Evolutionary conservation across 257 asterid species (phyloP).

Genomic region (Handroanthus guayacan): DNA sequence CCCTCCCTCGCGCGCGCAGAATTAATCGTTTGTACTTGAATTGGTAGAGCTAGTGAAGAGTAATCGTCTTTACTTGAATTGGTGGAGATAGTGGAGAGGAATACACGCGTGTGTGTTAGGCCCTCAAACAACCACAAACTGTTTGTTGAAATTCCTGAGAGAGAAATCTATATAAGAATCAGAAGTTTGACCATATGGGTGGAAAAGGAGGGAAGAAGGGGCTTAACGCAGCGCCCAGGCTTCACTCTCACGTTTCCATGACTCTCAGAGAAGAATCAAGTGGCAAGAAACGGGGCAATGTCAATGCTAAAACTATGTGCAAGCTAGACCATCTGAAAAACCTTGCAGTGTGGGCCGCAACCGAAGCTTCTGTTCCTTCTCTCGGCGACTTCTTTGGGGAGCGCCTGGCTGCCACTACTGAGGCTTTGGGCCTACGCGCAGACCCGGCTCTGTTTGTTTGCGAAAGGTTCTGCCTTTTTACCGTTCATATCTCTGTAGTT

Average conservation of each 20-base stretch:
- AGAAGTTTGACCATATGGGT: conserved; percentile 25
- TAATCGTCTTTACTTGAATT: background rate
- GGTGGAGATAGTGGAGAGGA: background rate
- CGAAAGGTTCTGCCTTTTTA: conserved; percentile 57
- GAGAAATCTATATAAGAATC: conserved; percentile 22
- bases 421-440: conserved; percentile 58
- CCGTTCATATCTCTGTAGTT: conserved; percentile 4
- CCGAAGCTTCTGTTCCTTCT: conserved; percentile 55
- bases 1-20: too few species aligned
- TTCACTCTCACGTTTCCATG: conserved; percentile 40
- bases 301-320: conserved; percentile 64
- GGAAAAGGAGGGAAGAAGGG: conserved; percentile 42
- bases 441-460: conserved; percentile 66
- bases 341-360: conserved; percentile 66
- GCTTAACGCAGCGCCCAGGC: conserved; percentile 20
- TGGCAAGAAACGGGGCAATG: conserved; percentile 55
- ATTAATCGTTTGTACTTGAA: too few species aligned
- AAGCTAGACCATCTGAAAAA: conserved; percentile 68
- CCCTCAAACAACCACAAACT: background rate
- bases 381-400: conserved; percentile 73
- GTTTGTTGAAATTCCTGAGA: conserved; percentile 35
- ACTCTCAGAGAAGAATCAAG: conserved; percentile 56
- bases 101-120: background rate
- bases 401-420: conserved; percentile 64
- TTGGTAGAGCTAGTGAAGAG: too few species aligned